Evolutionary conservation across 2,329 filamentous ascomycete genomes (phyloP).

Genomic region (Nannizzia gypsea): DNA sequence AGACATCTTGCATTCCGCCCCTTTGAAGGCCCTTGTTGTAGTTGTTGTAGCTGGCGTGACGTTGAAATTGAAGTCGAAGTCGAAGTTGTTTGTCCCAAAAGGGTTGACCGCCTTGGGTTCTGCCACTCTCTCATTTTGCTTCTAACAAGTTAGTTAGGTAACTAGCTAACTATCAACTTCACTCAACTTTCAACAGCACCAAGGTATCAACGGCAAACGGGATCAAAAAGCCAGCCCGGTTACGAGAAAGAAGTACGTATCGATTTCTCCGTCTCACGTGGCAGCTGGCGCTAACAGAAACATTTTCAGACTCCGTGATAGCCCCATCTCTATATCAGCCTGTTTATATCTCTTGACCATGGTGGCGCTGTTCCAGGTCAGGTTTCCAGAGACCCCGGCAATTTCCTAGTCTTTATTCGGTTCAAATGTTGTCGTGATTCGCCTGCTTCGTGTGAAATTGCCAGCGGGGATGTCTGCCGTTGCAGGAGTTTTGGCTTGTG

Average conservation of each 20-base stretch:
- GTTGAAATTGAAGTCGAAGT: not conserved
- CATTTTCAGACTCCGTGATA: not conserved
- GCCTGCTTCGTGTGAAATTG: not conserved
- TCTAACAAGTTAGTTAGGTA: no score
- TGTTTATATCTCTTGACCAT: not conserved
- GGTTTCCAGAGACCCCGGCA: not conserved
- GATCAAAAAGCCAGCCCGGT: not conserved
- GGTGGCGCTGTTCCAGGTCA: not conserved
- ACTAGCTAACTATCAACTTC: not conserved
- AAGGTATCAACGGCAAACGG: not conserved
- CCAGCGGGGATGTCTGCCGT: constrained; percentile 5
- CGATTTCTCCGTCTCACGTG: not conserved
- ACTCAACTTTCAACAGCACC: not conserved
- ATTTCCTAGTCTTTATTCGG: not conserved
- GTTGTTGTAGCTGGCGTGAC: not conserved
- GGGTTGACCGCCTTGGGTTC: not conserved
- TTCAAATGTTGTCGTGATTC: not conserved
- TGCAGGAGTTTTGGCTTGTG: constrained; percentile 5
- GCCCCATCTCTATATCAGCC: not conserved
- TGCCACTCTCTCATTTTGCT: not conserved
- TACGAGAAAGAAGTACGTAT: not conserved
- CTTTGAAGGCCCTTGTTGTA: not conserved
- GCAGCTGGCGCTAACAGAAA: constrained; percentile 4
- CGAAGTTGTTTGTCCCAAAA: not conserved
- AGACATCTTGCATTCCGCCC: not conserved